Evolutionary conservation across 108 stramenopile genomes (phyloP), one percentile per base, ranked within the genome.

Genomic region (Nitzschia sp.): DNA sequence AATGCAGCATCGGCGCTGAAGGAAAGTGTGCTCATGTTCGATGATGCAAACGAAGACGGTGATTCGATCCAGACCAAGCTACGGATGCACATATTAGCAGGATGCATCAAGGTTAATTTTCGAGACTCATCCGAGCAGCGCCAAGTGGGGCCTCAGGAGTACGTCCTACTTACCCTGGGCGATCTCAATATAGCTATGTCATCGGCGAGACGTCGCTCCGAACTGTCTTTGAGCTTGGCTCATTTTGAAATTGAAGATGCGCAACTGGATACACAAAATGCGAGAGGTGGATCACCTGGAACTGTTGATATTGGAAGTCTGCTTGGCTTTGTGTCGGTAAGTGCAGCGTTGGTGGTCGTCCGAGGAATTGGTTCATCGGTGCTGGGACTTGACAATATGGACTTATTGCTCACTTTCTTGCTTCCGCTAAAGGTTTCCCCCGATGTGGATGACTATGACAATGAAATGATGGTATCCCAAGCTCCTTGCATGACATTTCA

Each of bases 191-290:
- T 83, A 24, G 70, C 80, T 0, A 27, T 60, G 27, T 70, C 67
- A 29, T 46, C 59, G 2, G 75, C 85, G 2, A 34, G 65, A n/a
- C 29, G 25, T 42, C 32, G 66, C 29, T 72, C 78, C 3, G 83
- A 80, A 42, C 32, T 82, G 8, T 63, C 65, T 35, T 53, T 81
- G 13, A 75, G 64, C 63, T 49, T 89, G 23, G 73, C 78, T 11
- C 85, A 87, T 61, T 68, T 94, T 70, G 82, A 82, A n/a, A 71
- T 89, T 19, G 92, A 94, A 66, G 77, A 86, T 78, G 73, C 85
- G 23, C 61, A 82, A 33, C 56, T 70, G 13, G 47, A 46, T 24
- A 35, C 33, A 11, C 27, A 46, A 6, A 51, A 29, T 17, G 6
- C 24, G 57, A 53, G 57, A 23, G 29, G 51, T 18, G 35, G 46